phyloP scores from a whole-genome alignment of 2,329 filamentous ascomycete genomes.

The Colletotrichum navitas region DNA sequence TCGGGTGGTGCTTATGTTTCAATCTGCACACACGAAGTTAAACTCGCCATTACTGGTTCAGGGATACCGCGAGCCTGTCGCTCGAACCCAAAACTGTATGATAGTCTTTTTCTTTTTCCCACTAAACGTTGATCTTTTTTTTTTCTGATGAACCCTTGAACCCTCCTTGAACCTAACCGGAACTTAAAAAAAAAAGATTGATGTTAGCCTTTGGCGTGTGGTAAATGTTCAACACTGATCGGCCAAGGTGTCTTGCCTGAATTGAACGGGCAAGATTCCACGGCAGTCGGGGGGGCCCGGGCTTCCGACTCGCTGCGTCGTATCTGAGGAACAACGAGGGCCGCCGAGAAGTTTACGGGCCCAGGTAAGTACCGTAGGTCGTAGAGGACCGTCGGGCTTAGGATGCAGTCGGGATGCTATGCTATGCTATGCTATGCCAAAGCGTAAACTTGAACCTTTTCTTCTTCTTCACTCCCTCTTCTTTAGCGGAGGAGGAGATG shows the following conservation, averaged over 20 bases:
- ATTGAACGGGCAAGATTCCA: not conserved
- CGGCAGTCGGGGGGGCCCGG: not conserved
- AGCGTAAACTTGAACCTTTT: not conserved
- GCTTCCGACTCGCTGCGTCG: not conserved
- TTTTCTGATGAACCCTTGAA: conserved; percentile 21
- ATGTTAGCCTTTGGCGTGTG: not conserved
- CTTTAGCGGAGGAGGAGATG: not conserved
- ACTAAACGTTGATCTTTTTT: conserved; percentile 34
- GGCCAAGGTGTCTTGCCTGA: not conserved
- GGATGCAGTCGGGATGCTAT: not conserved
- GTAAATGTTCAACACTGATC: not conserved
- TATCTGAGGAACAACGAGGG: too few relatives aligned
- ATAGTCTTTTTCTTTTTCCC: conserved; percentile 25
- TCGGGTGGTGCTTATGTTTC: conserved; percentile 31
- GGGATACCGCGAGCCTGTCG: conserved; percentile 30
- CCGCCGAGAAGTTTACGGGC: not conserved
- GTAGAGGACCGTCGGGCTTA: not conserved
- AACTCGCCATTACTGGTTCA: conserved; percentile 37
- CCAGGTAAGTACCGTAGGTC: not conserved
- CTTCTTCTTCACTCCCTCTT: not conserved
- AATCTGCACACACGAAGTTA: conserved; percentile 35
- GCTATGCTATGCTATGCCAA: not conserved
- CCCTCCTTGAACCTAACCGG: not conserved
- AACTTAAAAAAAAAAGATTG: not conserved
- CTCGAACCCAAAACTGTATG: conserved; percentile 39